Percentiles rank a stretch among this genome's conserved stretches.
These are phyloP conservation scores for Nitzschia palea DNA, from an alignment of 108 stramenopile species.

Conservation along the genomic window DNA sequence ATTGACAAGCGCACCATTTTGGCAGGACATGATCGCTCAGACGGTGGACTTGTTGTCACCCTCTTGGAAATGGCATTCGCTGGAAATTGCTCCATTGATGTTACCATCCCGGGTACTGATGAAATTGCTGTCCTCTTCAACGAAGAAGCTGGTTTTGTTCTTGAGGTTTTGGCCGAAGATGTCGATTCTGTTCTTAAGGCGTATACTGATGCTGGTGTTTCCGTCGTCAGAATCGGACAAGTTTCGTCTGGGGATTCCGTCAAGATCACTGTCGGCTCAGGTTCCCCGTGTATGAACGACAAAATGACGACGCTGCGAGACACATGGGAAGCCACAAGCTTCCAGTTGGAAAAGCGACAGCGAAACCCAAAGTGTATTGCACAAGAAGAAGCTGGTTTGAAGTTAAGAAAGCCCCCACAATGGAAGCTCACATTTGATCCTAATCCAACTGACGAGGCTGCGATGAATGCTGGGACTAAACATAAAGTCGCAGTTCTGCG, in stretches of 20 bases:
- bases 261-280: slow-evolving; percentile 81
- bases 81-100: slow-evolving; percentile 94
- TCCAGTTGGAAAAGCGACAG: slow-evolving; percentile 93
- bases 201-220: slow-evolving; percentile 70
- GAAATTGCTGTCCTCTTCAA: slow-evolving; percentile 89
- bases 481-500: slow-evolving; percentile 96
- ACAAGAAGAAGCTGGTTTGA: slow-evolving; percentile 88
- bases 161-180: slow-evolving; percentile 76
- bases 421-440: slow-evolving; percentile 87
- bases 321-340: slow-evolving; percentile 99
- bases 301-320: slow-evolving; percentile 91
- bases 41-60: slow-evolving; percentile 91
- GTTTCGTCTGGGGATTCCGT: slow-evolving; percentile 77
- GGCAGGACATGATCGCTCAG: slow-evolving; percentile 95
- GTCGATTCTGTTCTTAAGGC: slow-evolving; percentile 60
- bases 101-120: slow-evolving; percentile 70
- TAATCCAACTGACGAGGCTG: slow-evolving; percentile 55
- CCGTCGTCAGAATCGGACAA: slow-evolving; percentile 76
- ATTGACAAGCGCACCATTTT: slow-evolving; percentile 79
- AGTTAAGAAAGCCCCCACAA: slow-evolving; percentile 74
- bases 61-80: slow-evolving; percentile 99
- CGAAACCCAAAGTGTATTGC: slow-evolving; percentile 91
- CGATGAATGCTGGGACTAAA: slow-evolving; percentile 66
- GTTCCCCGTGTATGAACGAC: slow-evolving; percentile 66
- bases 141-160: slow-evolving; percentile 95